Conservation (phyloP, 208 protist species). For the Blechomonas ayalai region DNA sequence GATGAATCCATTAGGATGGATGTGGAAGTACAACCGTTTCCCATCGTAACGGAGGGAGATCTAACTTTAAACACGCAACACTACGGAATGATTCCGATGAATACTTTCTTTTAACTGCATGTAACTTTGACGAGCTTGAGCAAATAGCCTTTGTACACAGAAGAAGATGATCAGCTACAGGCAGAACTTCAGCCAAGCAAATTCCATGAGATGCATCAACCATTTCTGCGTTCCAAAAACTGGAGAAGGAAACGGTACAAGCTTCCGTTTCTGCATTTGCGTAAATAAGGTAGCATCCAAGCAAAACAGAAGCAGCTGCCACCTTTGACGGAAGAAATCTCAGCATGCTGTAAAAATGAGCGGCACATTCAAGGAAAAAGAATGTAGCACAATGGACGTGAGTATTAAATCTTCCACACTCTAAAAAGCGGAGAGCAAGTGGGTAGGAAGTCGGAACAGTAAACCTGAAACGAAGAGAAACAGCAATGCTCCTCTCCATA, state of each 20-base stretch:
- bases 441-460: slow-evolving; percentile 72
- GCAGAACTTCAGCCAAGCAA: slow-evolving; percentile 28
- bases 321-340: slow-evolving; percentile 57
- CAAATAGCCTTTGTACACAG: slow-evolving; percentile 43
- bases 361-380: slow-evolving; percentile 65
- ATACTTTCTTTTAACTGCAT: slow-evolving; percentile 62
- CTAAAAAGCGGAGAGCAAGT: slow-evolving; percentile 42
- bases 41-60: slow-evolving; percentile 25
- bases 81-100: slow-evolving; percentile 26
- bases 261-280: slow-evolving; percentile 5
- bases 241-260: slow-evolving; percentile 5
- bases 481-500: slow-evolving; percentile 69
- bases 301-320: slow-evolving; percentile 45
- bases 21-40: too few species aligned
- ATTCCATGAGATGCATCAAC: slow-evolving; percentile 24
- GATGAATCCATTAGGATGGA: too few species aligned
- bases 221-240: slow-evolving; percentile 45
- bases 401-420: slow-evolving; percentile 7
- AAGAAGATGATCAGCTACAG: slow-evolving; percentile 38
- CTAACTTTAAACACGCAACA: slow-evolving; percentile 38
- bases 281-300: slow-evolving; percentile 33
- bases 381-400: slow-evolving; percentile 34
- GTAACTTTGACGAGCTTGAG: slow-evolving; percentile 40
- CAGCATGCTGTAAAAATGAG: slow-evolving; percentile 57
- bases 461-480: slow-evolving; percentile 54